These are phyloP conservation scores for Leccinum pachyderme DNA, from an alignment of 1,284 basidiomycete species.

Conservation along the genomic window DNA sequence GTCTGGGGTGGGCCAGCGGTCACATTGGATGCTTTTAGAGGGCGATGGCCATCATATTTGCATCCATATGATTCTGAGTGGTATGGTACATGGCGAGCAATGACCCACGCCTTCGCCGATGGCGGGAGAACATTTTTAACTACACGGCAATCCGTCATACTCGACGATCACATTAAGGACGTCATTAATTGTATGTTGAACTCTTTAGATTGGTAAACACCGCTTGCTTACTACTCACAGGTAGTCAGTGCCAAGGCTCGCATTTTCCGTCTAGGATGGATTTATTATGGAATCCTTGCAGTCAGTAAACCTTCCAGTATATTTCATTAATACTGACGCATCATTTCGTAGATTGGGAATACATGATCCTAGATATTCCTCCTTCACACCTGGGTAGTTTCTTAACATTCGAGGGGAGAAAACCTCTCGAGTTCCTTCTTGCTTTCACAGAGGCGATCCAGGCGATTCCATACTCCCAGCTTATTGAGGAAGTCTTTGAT, in stretches of 20 bases:
- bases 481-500: constrained; percentile 31
- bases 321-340: not conserved
- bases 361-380: constrained; percentile 10
- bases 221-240: not conserved
- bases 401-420: constrained; percentile 8
- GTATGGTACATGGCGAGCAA: constrained; percentile 10
- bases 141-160: not conserved
- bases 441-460: constrained; percentile 9
- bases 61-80: not conserved
- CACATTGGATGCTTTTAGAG: constrained; percentile 13
- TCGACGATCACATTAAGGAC: constrained; percentile 12
- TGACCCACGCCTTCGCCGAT: constrained; percentile 8
- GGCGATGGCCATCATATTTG: constrained; percentile 4
- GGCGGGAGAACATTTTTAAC: not conserved
- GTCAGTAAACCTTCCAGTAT: constrained; percentile 14
- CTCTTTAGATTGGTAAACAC: not conserved
- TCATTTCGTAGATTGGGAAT: constrained; percentile 21
- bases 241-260: constrained; percentile 22
- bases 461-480: constrained; percentile 13
- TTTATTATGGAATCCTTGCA: constrained; percentile 31
- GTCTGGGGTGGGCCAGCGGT: constrained; percentile 18
- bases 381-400: constrained; percentile 1
- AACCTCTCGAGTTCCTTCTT: constrained; percentile 8
- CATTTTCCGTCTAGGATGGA: constrained; percentile 1
- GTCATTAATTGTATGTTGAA: constrained; percentile 27